Evolutionary conservation across 305 asterid genomes (phyloP).

Genomic region (Solanum chacoense): DNA sequence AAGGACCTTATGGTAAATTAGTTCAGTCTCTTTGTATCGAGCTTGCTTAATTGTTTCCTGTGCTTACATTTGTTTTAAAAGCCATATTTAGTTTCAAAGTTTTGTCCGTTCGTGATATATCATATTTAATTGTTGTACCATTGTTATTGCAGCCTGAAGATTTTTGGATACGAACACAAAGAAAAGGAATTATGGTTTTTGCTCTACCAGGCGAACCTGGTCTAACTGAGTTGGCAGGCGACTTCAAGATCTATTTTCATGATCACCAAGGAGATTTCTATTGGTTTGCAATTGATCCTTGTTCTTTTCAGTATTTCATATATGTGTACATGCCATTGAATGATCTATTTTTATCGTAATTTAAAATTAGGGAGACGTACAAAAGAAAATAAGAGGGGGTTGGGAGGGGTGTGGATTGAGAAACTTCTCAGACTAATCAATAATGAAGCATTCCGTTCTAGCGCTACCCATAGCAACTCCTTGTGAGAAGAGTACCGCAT

Average conservation of each 20-base stretch:
- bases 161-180: constrained; percentile 87
- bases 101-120: not conserved
- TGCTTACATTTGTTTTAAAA: not conserved
- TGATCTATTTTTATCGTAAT: not conserved
- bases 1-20: constrained; percentile 84
- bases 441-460: not conserved
- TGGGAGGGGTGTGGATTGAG: not conserved
- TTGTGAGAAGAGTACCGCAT: not conserved
- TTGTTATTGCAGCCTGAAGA: constrained; percentile 69
- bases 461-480: not conserved
- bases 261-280: constrained; percentile 98
- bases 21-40: constrained; percentile 1
- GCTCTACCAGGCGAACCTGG: constrained; percentile 97
- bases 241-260: constrained; percentile 87
- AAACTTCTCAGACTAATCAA: not conserved
- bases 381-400: not conserved
- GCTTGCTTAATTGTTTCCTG: not conserved
- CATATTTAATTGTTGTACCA: not conserved
- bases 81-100: not conserved
- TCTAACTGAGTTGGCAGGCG: constrained; percentile 81
- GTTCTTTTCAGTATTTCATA: not conserved
- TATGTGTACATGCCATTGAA: not conserved
- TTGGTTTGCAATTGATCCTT: constrained; percentile 41
- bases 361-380: not conserved
- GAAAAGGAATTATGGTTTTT: constrained; percentile 77